phyloP scores from a whole-genome alignment of 805 yeast genomes.

The Ogataea nonfermentans region DNA sequence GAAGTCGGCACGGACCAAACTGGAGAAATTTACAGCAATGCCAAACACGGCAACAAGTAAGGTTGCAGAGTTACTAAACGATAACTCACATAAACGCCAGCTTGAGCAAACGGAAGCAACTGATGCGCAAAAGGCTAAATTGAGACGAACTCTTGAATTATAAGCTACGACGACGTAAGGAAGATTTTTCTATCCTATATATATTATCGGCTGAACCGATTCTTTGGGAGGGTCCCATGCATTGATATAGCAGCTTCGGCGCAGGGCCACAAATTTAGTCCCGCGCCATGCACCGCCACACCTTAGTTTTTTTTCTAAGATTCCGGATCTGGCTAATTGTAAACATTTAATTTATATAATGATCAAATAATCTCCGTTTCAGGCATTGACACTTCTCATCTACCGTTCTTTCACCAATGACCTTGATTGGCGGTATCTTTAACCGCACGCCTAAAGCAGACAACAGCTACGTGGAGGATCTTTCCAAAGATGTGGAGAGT shows the following conservation, averaged over 20 bases:
- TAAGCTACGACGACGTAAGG: too few relatives aligned
- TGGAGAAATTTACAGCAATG: conserved; percentile 20
- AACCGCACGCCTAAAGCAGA: conserved; percentile 29
- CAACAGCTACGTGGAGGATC: conserved; percentile 31
- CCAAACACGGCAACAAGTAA: conserved; percentile 20
- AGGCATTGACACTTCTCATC: conserved; percentile 1
- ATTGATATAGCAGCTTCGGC: too few relatives aligned
- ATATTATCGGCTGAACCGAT: too few relatives aligned
- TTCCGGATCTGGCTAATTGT: conserved; percentile 14
- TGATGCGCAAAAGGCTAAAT: background rate
- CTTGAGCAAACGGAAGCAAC: background rate
- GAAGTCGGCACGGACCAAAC: conserved; percentile 14
- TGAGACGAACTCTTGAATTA: background rate
- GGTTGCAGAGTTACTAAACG: conserved; percentile 12
- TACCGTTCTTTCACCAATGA: conserved; percentile 18
- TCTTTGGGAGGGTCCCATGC: too few relatives aligned
- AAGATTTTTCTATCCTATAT: too few relatives aligned
- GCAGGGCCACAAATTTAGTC: conserved; percentile 1
- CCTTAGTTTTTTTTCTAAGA: background rate
- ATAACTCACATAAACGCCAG: conserved; percentile 6
- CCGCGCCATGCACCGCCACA: background rate
- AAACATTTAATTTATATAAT: conserved; percentile 12
- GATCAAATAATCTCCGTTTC: conserved; percentile 6
- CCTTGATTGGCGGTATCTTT: conserved; percentile 33
- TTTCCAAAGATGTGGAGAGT: conserved; percentile 35